These are phyloP conservation scores for Mrakia frigida DNA, from an alignment of 768 basidiomycete species.

Conservation along the genomic window DNA sequence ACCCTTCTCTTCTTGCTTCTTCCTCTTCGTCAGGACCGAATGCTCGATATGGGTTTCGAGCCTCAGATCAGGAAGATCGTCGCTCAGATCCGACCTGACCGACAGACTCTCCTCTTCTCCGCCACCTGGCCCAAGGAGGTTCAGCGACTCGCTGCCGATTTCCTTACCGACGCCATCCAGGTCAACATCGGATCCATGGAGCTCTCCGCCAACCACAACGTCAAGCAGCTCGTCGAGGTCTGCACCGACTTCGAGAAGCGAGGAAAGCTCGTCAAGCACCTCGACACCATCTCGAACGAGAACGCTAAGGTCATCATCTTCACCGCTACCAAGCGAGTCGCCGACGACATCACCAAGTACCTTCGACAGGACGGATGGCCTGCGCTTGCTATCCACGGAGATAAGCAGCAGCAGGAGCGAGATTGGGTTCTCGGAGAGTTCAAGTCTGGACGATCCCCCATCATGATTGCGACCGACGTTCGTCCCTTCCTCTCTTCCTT, in stretches of 20 bases:
- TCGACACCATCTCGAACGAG: slow-evolving; percentile 91
- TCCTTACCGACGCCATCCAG: slow-evolving; percentile 93
- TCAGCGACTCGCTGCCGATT: slow-evolving; percentile 94
- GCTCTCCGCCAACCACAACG: slow-evolving; percentile 95
- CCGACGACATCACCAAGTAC: slow-evolving; percentile 92
- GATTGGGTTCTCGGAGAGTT: slow-evolving; percentile 99
- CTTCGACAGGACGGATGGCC: slow-evolving; percentile 98
- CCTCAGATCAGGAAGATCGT: slow-evolving; percentile 99
- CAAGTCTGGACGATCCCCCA: slow-evolving; percentile 94
- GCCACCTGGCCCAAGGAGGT: slow-evolving; percentile 99
- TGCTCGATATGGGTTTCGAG: slow-evolving; percentile 99
- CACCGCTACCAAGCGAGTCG: slow-evolving; percentile 86
- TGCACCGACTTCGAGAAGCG: slow-evolving; percentile 98
- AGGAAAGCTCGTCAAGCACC: slow-evolving; percentile 88
- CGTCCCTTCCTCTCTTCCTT: not conserved
- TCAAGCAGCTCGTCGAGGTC: slow-evolving; percentile 90
- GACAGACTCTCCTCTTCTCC: slow-evolving; percentile 98
- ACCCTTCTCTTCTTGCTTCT: not conserved
- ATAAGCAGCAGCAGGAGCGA: slow-evolving; percentile 98
- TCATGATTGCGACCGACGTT: slow-evolving; percentile 89
- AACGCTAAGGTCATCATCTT: slow-evolving; percentile 99
- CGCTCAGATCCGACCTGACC: slow-evolving; percentile 91
- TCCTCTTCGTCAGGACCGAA: slow-evolving; percentile 62
- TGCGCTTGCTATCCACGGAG: slow-evolving; percentile 97
- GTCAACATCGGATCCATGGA: slow-evolving; percentile 99